These are phyloP conservation scores for Acanthamoeba lenticulata DNA, from an alignment of 208 protist genomes.

Conservation along the genomic window DNA sequence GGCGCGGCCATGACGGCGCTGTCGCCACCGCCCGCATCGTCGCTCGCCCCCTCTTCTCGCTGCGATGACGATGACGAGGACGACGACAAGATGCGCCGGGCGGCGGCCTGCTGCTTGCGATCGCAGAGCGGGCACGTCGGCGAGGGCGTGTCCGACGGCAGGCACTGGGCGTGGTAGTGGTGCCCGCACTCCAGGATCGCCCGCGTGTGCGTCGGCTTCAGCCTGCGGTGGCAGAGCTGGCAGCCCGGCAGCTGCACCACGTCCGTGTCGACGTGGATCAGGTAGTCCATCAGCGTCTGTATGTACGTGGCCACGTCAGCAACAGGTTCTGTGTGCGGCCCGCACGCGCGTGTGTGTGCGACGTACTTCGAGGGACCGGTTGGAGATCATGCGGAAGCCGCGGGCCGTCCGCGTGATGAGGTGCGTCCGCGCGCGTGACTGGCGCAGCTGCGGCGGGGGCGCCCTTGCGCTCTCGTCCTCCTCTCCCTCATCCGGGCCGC, in stretches of 20 bases:
- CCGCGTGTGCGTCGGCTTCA: background rate
- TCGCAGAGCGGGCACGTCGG: background rate
- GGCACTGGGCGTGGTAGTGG: constrained; percentile 6
- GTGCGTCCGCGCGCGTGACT: background rate
- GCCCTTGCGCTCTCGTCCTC: background rate
- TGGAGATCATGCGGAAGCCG: background rate
- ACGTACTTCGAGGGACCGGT: background rate
- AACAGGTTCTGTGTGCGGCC: too few relatives aligned
- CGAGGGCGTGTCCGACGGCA: background rate
- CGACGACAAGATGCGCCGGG: background rate
- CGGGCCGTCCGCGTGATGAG: background rate
- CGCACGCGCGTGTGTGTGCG: too few relatives aligned
- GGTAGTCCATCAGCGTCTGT: background rate
- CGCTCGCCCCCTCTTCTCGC: background rate
- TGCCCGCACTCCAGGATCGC: background rate
- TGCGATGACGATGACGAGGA: background rate
- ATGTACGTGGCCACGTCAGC: background rate
- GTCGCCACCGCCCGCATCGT: background rate
- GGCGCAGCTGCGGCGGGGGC: background rate
- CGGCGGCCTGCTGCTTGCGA: background rate
- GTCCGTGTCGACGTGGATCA: background rate
- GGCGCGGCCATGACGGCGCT: background rate
- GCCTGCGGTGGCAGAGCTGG: background rate
- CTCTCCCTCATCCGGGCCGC: background rate
- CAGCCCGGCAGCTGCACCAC: background rate